Evolutionary conservation across 192 early-diverging fungal genomes (phyloP), one percentile per base, ranked within the genome.

Genomic region (Kappamyces sp.): DNA sequence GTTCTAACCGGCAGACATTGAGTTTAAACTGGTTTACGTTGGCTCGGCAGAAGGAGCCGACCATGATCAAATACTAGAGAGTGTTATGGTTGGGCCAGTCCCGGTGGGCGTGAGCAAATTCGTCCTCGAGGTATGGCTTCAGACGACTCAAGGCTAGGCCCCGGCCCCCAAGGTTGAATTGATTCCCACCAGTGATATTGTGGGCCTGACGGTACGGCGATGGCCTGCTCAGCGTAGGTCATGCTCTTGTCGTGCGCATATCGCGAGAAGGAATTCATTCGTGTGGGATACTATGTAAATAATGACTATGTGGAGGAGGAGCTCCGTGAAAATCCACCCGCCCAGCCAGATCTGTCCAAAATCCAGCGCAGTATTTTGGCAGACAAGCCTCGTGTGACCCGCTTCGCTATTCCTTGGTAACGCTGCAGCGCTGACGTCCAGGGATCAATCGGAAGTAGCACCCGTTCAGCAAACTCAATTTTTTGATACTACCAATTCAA

Each of bases 281-380:
- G 93, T 62, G 90, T 99, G 49, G 96, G 94, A 9, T 99, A 99
- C 74, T 96, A 94, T 64, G 91, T 99, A 46, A 91, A 99, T 77
- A 96, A 94, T 71, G 89, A 94, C 50, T 99, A 97, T 66, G 53
- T 63, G 34, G 91, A 93, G 49, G 88, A 90, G 65, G 85, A 80
- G 52, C 65, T 93, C 45, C 79, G 85, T 59, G 62, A 58, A 60
- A 79, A 83, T 42, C 89, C 90, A 35, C 96, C 93, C 37, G 74
- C 74, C n/a, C 66, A 67, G 33, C 76, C 88, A 11, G 64, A 70
- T 9, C 71, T 91, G 45, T 86, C 86, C 8, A 90, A 88, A 66
- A 60, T 99, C 12, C 80, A 84, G 60, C 76, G 92, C 49, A 88
- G 81, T 57, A 93, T 96, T 58, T 70, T 99, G 60, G 90, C 88